Base-by-base conservation (phyloP, 176 grass and related monocot species). In the Cenchrus americanus region DNA sequence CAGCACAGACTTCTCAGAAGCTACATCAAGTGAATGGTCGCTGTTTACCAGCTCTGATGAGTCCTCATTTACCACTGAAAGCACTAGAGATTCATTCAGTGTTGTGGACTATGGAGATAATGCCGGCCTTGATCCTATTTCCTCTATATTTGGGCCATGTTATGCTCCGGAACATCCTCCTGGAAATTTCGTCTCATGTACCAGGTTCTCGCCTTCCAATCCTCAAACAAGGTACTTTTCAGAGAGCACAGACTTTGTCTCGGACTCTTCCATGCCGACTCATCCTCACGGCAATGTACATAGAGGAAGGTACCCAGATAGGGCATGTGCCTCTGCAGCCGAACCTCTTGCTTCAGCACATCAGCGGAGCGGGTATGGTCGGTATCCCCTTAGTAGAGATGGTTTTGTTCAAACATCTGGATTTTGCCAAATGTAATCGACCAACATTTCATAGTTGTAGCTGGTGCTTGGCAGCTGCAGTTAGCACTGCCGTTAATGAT, bases 31-130 rank as follows among this genome's bases (percentile, higher is more conserved):
- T 40, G 97, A 99, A 82, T 92, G 97, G 97, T 94, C 93, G 1
- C 86, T 99, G 23, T 99, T 99, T 79, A 99, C 96, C 30, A 99
- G 96, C 70, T 99, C 96, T 7, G 96, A 99, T 17, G 96, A 99
- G 54, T 99, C 96, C 15, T 99, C 96, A 3, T 99, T 99, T 74
- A 99, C 96, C 52, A 99, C 96, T 1, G 96, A 99, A 71, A 99
- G 96, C 80, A 99, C 96, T 48, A 92, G 96, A 87, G 96, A 99
- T 80, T 99, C 96, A 21, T 99, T 92, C 78, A 99, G 96, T 80
- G 89, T 90, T 3, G 86, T 86, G 60, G 96, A 99, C 78, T 90
- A 94, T 51, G 89, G 91, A 27, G 96, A 96, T 49, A 90, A 88
- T 70, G 79, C 86, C 55, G 87, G 84, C 19, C 73, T 94, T 17